Evolutionary conservation across 129 eudicot genomes (phyloP), one percentile per base, ranked within the genome.

Genomic region (Flaveria robusta): DNA sequence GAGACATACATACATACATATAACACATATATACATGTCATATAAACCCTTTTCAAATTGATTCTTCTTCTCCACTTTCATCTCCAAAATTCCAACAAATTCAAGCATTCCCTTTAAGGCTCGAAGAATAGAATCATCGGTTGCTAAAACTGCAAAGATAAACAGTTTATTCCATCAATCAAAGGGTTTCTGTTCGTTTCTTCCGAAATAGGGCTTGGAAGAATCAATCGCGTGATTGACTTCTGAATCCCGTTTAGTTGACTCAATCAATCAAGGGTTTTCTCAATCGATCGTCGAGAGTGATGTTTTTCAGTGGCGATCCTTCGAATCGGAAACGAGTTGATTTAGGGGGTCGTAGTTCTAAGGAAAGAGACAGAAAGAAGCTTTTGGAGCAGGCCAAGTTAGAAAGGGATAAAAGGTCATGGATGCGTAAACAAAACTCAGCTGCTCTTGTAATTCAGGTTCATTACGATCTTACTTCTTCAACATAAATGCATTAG

Each of bases 341-440:
- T 27, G 96, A 94, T 94, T 88, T 94, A 77, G 98, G 98, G 16
- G 98, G 98, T n/a, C 93, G 98, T 52, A 94, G 98, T 59, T 87
- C 98, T 4, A 91, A 91, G 77, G 98, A 94, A 81, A 77, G 97
- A 65, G 98, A 94, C 70, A 80, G 97, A 3, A 84, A 89, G 85
- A 94, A 94, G 83, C 90, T 91, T 81, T 62, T 94, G 24, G 98
- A 94, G 70, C 97, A 94, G 47, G 86, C 98, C 10, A 84, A 88
- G 79, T 75, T 85, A 75, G 98, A 94, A 84, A 83, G 98, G 72
- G 86, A 84, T 58, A 87, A 83, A 19, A 70, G 97, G 15, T 76
- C 74, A 39, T 71, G 81, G 83, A 15, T 80, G 62, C 97, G 97
- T n/a, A 86, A 87, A 62, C 97, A 91, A 72, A 91, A 88, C 80